Evolutionary conservation across 257 asterid species (phyloP).

Genomic region (Parsonsia alboflavescens): DNA sequence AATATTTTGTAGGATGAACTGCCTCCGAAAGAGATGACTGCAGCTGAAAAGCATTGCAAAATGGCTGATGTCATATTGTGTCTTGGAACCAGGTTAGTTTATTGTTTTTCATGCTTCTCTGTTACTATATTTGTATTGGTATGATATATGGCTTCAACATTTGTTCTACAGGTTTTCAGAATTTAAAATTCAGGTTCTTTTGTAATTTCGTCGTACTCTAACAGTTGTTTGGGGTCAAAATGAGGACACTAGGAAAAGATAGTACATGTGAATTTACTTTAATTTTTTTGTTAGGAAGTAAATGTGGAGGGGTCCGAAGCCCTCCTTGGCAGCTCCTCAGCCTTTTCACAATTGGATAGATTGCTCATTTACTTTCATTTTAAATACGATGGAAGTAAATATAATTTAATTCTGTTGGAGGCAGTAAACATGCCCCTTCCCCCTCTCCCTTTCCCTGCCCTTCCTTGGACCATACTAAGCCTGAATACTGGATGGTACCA

Average conservation of each 20-base stretch:
- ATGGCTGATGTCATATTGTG: slow-evolving; percentile 89
- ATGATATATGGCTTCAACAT: neutral
- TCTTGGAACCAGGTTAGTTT: slow-evolving; percentile 77
- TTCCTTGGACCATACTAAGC: neutral
- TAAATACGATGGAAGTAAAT: neutral
- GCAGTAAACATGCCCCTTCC: too few relatives aligned
- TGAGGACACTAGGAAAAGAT: neutral
- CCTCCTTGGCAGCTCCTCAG: neutral
- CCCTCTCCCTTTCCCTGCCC: neutral
- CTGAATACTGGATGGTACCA: neutral
- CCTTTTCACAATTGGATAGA: neutral
- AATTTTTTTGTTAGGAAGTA: neutral
- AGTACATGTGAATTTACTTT: neutral
- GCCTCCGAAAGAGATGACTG: slow-evolving; percentile 87
- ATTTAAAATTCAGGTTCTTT: neutral
- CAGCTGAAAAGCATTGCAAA: slow-evolving; percentile 84
- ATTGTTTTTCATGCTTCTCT: neutral
- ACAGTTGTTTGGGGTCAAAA: neutral
- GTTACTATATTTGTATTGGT: neutral
- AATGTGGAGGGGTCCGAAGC: neutral
- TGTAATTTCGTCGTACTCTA: neutral
- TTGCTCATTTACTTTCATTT: too few relatives aligned
- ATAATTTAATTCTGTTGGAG: too few relatives aligned
- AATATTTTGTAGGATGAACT: slow-evolving; percentile 63
- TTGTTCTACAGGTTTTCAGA: neutral